Base-by-base conservation (phyloP, 2,329 filamentous ascomycete species). In the Diplodia mutila region DNA sequence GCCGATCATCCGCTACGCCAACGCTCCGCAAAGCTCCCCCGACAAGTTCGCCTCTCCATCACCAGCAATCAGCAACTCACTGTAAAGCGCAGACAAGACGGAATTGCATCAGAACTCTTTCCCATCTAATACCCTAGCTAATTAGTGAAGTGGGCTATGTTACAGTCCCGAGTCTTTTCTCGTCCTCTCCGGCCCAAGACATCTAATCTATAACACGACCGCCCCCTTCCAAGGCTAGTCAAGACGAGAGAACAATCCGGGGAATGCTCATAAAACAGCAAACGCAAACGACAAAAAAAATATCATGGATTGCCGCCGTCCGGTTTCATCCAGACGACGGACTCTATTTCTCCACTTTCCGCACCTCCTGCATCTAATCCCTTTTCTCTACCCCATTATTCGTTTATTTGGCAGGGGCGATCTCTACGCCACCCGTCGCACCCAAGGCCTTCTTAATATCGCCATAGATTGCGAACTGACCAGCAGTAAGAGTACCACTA, bases 391-490 rank as follows among this genome's bases (percentile, higher is more conserved):
- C 21, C 7, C 29, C 61, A 39, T 53, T 61, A 12, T 48, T 42
- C 48, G 21, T 54, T 23, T 67, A 61, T 61, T 67, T 61, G 5
- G 34, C 6, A 27, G 65, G 34, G 29, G 42, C 21, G 48, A 65
- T 55, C 39, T 68, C 51, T 21, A 69, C 71, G 54, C 68, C 63
- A 18, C 52, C 48, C 16, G 39, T 32, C 9, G 49, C 61, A 4
- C 71, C 69, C 27, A 70, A 49, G 1, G 85, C 80, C 80, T 89
- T 87, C 85, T 91, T 91, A 74, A 91, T 83, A 74, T 89, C 86
- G 80, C 91, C 92, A 79, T 97, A 97, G 81, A 97, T 97, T 77
- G 91, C 91, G 82, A 95, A 95, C 83, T 95, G 92, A 72, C 76
- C 76, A 54, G 76, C 76, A 54, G 77, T 78, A 74, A 93, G 81